Percentiles rank a stretch among this genome's conserved stretches.
Conservation (phyloP, 345 rosid genomes). For the Gossypium raimondii region DNA sequence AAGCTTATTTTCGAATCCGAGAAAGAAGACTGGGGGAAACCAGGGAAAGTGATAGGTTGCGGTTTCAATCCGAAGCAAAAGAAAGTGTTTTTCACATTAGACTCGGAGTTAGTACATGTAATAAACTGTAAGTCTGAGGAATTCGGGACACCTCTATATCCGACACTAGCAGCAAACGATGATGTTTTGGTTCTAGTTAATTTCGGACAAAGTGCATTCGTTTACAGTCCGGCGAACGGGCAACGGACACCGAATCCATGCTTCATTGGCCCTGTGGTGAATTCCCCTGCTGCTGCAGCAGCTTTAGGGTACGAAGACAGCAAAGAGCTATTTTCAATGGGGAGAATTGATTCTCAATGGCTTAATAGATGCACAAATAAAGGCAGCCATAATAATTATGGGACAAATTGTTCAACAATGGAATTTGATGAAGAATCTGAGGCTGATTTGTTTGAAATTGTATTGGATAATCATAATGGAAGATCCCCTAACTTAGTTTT, state of each 20-base stretch:
- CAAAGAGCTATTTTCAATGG: conserved; percentile 84
- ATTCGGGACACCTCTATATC: conserved; percentile 56
- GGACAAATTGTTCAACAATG: conserved; percentile 23
- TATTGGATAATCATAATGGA: conserved; percentile 45
- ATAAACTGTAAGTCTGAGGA: conserved; percentile 55
- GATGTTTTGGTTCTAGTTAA: conserved; percentile 46
- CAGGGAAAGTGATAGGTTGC: conserved; percentile 56
- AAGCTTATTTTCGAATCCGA: conserved; percentile 53
- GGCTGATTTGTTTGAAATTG: conserved; percentile 85
- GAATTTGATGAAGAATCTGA: conserved; percentile 82
- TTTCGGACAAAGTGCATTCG: conserved; percentile 55
- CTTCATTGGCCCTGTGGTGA: conserved; percentile 46
- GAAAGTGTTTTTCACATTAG: conserved; percentile 61
- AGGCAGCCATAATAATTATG: conserved; percentile 26
- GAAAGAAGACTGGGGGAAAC: conserved; percentile 46
- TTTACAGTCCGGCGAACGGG: conserved; percentile 46
- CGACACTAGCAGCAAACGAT: conserved; percentile 53
- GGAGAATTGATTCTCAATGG: conserved; percentile 86
- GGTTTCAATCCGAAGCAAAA: conserved; percentile 61
- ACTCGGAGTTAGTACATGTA: conserved; percentile 43
- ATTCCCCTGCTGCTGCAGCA: conserved; percentile 41
- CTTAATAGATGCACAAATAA: conserved; percentile 40
- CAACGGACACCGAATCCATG: conserved; percentile 63
- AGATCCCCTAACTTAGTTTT: conserved; percentile 35
- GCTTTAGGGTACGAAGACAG: conserved; percentile 68